These are phyloP conservation scores for Talaromyces rugulosus DNA, from an alignment of 2,329 filamentous ascomycete genomes.

Conservation along the genomic window DNA sequence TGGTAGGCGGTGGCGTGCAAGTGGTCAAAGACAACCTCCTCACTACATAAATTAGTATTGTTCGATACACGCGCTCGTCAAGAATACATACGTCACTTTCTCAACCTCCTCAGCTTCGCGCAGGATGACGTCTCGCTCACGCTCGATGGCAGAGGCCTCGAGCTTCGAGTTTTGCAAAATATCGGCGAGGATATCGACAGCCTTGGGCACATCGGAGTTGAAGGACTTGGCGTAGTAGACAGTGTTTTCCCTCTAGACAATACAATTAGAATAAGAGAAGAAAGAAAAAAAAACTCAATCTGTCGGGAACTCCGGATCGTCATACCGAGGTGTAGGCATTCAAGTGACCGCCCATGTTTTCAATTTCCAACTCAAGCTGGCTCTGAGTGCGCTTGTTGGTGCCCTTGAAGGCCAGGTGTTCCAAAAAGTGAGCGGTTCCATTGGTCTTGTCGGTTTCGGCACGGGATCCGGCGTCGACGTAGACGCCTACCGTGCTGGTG, in stretches of 20 bases:
- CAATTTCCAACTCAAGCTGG: slow-evolving; percentile 98
- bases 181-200: slow-evolving; percentile 97
- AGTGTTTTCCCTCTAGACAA: slow-evolving; percentile 87
- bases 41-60: slow-evolving; percentile 58
- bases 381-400: slow-evolving; percentile 92
- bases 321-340: slow-evolving; percentile 99
- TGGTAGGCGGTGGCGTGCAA: slow-evolving; percentile 98
- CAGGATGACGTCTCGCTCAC: slow-evolving; percentile 97
- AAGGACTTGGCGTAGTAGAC: slow-evolving; percentile 99
- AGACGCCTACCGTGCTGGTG: slow-evolving; percentile 96
- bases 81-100: slow-evolving; percentile 52
- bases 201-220: slow-evolving; percentile 93
- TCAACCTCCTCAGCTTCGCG: slow-evolving; percentile 99
- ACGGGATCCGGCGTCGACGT: slow-evolving; percentile 98
- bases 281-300: slow-evolving; percentile 12
- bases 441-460: slow-evolving; percentile 98
- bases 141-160: slow-evolving; percentile 86
- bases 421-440: slow-evolving; percentile 98
- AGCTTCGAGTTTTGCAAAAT: slow-evolving; percentile 99
- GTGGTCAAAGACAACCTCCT: slow-evolving; percentile 99
- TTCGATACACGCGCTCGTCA: background rate
- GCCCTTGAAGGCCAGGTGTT: slow-evolving; percentile 99
- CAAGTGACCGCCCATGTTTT: slow-evolving; percentile 99
- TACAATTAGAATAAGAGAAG: slow-evolving; percentile 20
- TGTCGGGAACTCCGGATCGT: slow-evolving; percentile 19